Base-by-base conservation (phyloP, 176 grass and related monocot species). In the Tillandsia fasciculata region DNA sequence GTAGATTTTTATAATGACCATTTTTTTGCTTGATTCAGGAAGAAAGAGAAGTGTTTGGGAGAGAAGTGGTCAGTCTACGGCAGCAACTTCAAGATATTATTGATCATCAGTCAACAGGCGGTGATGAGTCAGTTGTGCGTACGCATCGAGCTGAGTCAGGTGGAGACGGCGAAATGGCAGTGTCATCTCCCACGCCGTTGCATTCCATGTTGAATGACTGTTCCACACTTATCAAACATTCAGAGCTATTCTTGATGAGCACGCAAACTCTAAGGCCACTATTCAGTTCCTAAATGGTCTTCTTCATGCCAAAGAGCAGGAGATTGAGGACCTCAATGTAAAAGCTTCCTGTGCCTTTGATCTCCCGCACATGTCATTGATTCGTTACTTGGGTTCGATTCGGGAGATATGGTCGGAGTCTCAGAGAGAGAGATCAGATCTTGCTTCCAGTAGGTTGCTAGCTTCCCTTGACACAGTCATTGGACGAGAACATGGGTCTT, bases 161-260 rank as follows among this genome's bases (percentile, higher is more conserved):
- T 11, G 74, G 51, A 64, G 84, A 81, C 49, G 73, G 82, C 53
- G 75, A 86, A 23, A 76, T 27, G 8, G 48, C 2, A 27, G 28
- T 69, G 20, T 68, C 71, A 47, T 81, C 76, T 0, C 77, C 53
- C 1, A 76, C 73, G 23, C 84, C 33, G 0, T 72, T 97, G 57
- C 84, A 92, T 72, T 78, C 53, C 1, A 82, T 97, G 89, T 72
- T 97, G 72, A 74, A 84, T 51, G 94, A 92, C 83, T 97, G 94
- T 74, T 87, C 84, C 18, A 90, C 81, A 72, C 77, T 87, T 52
- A 74, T 83, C 10, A 74, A 83, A 74, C 64, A 90, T 74, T 92
- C 67, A 87, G 85, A 77, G 82, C 70, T 47, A 67, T 72, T 47
- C 27, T 53, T 9, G 48, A 23, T 61, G 77, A 85, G 61, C 64